phyloP scores from a whole-genome alignment of 148 eudicot species.

The Diospyros kaki region DNA sequence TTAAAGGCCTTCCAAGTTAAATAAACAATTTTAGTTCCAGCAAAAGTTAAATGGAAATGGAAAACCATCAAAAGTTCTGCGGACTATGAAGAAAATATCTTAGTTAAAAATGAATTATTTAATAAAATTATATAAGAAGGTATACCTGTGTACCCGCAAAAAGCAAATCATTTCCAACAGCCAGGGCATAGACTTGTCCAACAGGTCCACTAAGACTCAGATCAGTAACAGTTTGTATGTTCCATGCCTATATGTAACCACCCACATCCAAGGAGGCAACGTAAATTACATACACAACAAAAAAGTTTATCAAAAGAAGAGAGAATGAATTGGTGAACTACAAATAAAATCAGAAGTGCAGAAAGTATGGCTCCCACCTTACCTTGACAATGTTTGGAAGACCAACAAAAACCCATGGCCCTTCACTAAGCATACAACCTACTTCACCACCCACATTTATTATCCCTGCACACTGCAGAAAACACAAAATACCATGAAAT shows the following conservation, averaged over 20 bases:
- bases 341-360: background rate
- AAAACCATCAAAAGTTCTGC: no score
- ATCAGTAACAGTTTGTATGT: conserved; percentile 62
- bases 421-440: conserved; percentile 94
- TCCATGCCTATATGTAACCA: conserved; percentile 67
- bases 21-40: background rate
- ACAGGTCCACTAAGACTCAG: conserved; percentile 81
- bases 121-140: background rate
- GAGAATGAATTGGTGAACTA: background rate
- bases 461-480: conserved; percentile 55
- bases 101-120: background rate
- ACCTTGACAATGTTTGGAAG: conserved; percentile 89
- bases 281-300: background rate
- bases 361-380: conserved; percentile 22
- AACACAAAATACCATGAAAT: conserved; percentile 12
- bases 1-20: background rate
- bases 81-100: background rate
- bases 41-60: background rate
- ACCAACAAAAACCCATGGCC: conserved; percentile 97
- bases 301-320: background rate
- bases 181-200: conserved; percentile 89
- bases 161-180: conserved; percentile 83
- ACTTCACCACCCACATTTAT: conserved; percentile 73
- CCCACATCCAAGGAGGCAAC: conserved; percentile 1
- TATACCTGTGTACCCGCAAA: conserved; percentile 87